These are phyloP conservation scores for Emydomyces testavorans DNA, from an alignment of 2,329 filamentous ascomycete species.

Conservation along the genomic window DNA sequence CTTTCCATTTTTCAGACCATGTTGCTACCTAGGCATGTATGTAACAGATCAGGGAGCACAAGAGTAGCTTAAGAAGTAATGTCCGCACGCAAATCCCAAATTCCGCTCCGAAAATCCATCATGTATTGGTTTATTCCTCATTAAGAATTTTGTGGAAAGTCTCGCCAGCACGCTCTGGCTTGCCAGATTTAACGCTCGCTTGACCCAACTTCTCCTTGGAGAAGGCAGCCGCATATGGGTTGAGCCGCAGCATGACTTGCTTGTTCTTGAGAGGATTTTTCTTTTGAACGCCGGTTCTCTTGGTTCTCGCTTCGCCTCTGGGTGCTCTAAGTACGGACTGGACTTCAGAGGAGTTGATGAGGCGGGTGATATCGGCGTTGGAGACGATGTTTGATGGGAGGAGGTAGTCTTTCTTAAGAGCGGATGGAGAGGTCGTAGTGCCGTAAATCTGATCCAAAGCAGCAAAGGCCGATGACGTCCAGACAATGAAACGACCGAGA, in stretches of 20 bases:
- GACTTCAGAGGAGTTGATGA: conserved; percentile 99
- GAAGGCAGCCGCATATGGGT: conserved; percentile 92
- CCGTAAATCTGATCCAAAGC: conserved; percentile 96
- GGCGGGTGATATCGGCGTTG: conserved; percentile 88
- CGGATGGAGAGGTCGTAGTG: conserved; percentile 74
- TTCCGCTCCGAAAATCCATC: conserved; percentile 15
- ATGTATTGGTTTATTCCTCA: conserved; percentile 38
- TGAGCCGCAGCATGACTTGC: conserved; percentile 95
- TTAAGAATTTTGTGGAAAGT: conserved; percentile 43
- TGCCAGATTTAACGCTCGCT: conserved; percentile 51
- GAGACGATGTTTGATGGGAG: conserved; percentile 84
- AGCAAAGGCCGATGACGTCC: conserved; percentile 94
- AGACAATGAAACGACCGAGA: conserved; percentile 97
- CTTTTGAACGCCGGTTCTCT: conserved; percentile 90
- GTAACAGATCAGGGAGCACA: conserved; percentile 7
- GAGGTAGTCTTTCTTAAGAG: conserved; percentile 98
- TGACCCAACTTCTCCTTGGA: conserved; percentile 73
- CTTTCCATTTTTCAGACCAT: conserved; percentile 13
- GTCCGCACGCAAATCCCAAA: conserved; percentile 15
- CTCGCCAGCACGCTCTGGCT: conserved; percentile 47
- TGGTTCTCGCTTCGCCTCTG: conserved; percentile 80
- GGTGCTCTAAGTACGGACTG: conserved; percentile 88
- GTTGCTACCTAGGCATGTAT: conserved; percentile 8
- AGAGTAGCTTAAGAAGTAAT: conserved; percentile 17
- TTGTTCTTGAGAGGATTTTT: conserved; percentile 99